Evolutionary conservation across 2,329 filamentous ascomycete genomes (phyloP), one percentile per base, ranked within the genome.

Genomic region (Penicillium decumbens): DNA sequence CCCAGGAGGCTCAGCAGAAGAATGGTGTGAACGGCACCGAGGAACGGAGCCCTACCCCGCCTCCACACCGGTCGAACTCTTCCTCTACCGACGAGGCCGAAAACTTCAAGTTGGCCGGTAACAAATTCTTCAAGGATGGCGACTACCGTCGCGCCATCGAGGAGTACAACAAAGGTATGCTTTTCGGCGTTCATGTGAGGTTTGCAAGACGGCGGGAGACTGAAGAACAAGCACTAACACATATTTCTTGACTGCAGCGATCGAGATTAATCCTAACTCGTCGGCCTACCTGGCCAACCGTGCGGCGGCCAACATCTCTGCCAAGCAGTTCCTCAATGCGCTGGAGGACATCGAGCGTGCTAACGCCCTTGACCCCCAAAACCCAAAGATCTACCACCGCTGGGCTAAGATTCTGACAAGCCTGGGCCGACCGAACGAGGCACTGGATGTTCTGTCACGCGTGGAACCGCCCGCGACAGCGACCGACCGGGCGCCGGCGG

Each of bases 61-160:
- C 72, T 43, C 75, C 73, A 15, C 73, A 77, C 57, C 62, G 76
- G 70, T 58, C 77, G 38, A 79, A 72, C 40, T 51, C 54, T 61
- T 73, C 77, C 15, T 73, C 74, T 55, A 70, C 62, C 37, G 87
- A 92, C 46, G 89, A 96, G 66, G 89, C 92, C 24, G 93, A 98
- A 74, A 79, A 83, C 10, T 95, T 86, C 80, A 98, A 98, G 78
- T 82, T 88, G 61, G 83, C 88, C 2, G 93, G 93, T 51, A 98
- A 98, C 76, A 93, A 93, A 65, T 92, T 89, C 66, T 98, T 96
- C 81, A 97, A 96, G 77, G 88, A 91, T 56, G 89, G 87, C 68
- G 88, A 96, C 65, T 98, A 92, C 70, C 75, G 79, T 53, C 86
- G 87, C 66, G 92, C 93, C 23, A 91, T 97, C 68, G 81, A 88